Evolutionary conservation across 1,139 yeast species (phyloP).

Genomic region (Geotrichum carabidarum): DNA sequence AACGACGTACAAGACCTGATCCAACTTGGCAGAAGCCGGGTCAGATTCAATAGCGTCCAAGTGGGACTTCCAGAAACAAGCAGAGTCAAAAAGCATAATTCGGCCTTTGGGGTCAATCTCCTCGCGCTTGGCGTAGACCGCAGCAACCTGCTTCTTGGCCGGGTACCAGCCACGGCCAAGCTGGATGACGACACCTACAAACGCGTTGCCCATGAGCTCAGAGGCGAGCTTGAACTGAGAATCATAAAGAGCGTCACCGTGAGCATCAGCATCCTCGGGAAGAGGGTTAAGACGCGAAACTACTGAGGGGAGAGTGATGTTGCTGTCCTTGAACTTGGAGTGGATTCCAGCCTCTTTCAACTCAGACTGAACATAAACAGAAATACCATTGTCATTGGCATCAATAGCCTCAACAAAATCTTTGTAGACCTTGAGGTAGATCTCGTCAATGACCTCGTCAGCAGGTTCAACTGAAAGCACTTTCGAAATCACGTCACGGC

Average conservation of each 20-base stretch:
- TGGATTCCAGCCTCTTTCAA: conserved; percentile 20
- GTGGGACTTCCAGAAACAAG: conserved; percentile 95
- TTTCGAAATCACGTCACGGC: conserved; percentile 63
- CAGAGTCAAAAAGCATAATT: conserved; percentile 63
- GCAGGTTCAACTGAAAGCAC: conserved; percentile 35
- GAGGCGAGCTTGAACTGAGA: conserved; percentile 65
- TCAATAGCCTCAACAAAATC: conserved; percentile 89
- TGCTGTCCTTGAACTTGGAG: conserved; percentile 32
- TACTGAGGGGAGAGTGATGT: conserved; percentile 71
- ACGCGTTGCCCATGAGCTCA: conserved; percentile 75
- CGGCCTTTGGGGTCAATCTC: conserved; percentile 47
- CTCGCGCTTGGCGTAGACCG: conserved; percentile 49
- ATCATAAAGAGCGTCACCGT: conserved; percentile 64
- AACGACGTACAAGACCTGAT: conserved; percentile 66
- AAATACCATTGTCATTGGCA: conserved; percentile 93
- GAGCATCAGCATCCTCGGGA: conserved; percentile 49
- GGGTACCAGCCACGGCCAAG: conserved; percentile 90
- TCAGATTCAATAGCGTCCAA: conserved; percentile 63
- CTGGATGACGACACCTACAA: conserved; percentile 59
- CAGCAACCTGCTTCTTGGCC: conserved; percentile 69
- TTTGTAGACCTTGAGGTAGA: conserved; percentile 71
- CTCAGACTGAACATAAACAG: conserved; percentile 51
- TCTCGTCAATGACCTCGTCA: conserved; percentile 48
- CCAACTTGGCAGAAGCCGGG: conserved; percentile 33
- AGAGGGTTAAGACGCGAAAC: conserved; percentile 83